phyloP scores from a whole-genome alignment of 495 filamentous ascomycete species.

The Trichoderma orchidacearum region DNA sequence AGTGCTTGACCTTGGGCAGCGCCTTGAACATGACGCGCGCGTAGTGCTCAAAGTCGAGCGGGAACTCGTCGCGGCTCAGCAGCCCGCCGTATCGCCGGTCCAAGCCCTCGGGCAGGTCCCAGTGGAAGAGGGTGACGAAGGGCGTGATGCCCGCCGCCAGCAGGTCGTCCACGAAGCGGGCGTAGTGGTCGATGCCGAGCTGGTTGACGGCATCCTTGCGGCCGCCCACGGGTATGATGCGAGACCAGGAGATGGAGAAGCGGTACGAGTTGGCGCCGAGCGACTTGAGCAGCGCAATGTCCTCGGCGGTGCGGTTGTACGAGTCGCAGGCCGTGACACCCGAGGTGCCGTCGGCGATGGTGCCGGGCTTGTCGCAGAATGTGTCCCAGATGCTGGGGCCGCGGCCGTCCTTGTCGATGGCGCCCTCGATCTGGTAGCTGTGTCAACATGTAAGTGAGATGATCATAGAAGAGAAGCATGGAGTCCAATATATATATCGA shows the following conservation, averaged over 20 bases:
- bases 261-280: constrained; percentile 53
- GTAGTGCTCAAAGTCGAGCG: constrained; percentile 46
- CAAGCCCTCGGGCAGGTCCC: constrained; percentile 47
- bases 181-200: constrained; percentile 43
- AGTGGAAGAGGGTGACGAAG: constrained; percentile 52
- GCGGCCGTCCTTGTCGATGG: constrained; percentile 50
- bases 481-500: not conserved
- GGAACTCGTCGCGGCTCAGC: constrained; percentile 44
- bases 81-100: constrained; percentile 49
- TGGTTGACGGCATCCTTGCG: constrained; percentile 49
- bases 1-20: constrained; percentile 46
- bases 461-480: not conserved
- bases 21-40: constrained; percentile 42
- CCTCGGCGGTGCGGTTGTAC: constrained; percentile 58
- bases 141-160: constrained; percentile 43
- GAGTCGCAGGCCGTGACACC: constrained; percentile 64
- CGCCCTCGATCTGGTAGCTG: constrained; percentile 70
- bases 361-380: constrained; percentile 59
- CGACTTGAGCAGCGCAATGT: constrained; percentile 57
- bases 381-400: constrained; percentile 67
- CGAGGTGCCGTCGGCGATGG: constrained; percentile 56
- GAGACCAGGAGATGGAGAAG: constrained; percentile 65
- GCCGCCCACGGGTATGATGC: constrained; percentile 54
- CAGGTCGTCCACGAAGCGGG: constrained; percentile 46
- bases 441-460: not conserved